Conservation (phyloP, 768 basidiomycete genomes). For the Hericium coralloides region DNA sequence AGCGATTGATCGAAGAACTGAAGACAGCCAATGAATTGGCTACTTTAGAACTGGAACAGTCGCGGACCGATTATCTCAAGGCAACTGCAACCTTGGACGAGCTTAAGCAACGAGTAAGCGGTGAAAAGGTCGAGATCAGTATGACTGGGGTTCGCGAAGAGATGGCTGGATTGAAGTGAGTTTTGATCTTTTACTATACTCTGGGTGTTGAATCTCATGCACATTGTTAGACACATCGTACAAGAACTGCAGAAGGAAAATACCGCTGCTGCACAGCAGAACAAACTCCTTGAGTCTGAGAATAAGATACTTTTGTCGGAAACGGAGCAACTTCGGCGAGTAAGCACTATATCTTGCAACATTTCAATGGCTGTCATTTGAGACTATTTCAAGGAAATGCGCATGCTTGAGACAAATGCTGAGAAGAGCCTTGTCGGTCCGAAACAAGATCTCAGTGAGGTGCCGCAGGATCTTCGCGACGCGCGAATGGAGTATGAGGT, state of each 20-base stretch:
- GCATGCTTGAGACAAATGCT: conserved; percentile 66
- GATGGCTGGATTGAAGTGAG: conserved; percentile 76
- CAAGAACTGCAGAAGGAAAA: conserved; percentile 85
- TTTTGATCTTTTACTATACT: background rate
- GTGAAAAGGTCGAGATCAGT: conserved; percentile 3
- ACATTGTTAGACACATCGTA: conserved; percentile 60
- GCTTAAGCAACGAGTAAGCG: background rate
- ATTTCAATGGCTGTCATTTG: background rate
- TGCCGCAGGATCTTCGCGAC: conserved; percentile 37
- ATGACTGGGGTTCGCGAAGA: conserved; percentile 39
- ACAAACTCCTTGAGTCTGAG: conserved; percentile 68
- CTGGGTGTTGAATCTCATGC: background rate
- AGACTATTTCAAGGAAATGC: conserved; percentile 47
- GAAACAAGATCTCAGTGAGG: conserved; percentile 30
- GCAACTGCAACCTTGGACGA: too few species aligned
- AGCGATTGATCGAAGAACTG: conserved; percentile 32
- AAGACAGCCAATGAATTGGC: background rate
- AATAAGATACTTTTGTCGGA: conserved; percentile 62
- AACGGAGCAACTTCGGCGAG: conserved; percentile 51
- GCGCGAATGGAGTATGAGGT: conserved; percentile 49
- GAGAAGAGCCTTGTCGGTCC: conserved; percentile 50
- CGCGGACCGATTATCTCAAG: background rate
- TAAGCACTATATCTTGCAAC: background rate
- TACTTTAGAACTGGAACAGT: background rate
- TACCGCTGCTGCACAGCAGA: conserved; percentile 46